These are phyloP conservation scores for Mucor racemosus DNA, from an alignment of 371 early-diverging fungal species.

Conservation along the genomic window DNA sequence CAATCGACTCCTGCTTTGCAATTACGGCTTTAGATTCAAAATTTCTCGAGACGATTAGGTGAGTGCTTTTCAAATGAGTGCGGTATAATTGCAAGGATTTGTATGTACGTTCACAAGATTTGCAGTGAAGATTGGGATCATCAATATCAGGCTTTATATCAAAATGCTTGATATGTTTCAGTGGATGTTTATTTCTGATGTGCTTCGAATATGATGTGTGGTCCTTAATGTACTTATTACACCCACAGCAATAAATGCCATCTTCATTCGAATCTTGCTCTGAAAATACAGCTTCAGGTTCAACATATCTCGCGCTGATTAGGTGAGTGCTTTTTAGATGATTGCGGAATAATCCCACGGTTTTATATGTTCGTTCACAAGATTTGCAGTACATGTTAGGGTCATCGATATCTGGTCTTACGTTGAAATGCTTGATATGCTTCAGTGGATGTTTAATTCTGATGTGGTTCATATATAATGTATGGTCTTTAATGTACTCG, in stretches of 20 bases:
- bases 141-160: not conserved
- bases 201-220: not conserved
- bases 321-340: not conserved
- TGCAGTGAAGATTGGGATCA: not conserved
- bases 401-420: not conserved
- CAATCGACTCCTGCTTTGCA: not conserved
- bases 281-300: not conserved
- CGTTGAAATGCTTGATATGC: not conserved
- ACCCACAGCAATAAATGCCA: not conserved
- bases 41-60: too few relatives aligned
- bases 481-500: not conserved
- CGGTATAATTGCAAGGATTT: too few relatives aligned
- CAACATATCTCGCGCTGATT: not conserved
- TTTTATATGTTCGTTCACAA: not conserved
- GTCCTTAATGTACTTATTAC: not conserved
- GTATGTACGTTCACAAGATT: not conserved
- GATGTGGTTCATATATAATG: not conserved
- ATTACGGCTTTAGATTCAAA: not conserved
- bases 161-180: not conserved
- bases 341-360: not conserved
- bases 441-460: not conserved
- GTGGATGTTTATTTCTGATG: not conserved
- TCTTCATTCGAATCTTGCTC: not conserved
- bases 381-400: not conserved
- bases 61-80: not conserved